Base-by-base conservation (phyloP, 805 yeast genomes). In the Candida palmyrensis region DNA sequence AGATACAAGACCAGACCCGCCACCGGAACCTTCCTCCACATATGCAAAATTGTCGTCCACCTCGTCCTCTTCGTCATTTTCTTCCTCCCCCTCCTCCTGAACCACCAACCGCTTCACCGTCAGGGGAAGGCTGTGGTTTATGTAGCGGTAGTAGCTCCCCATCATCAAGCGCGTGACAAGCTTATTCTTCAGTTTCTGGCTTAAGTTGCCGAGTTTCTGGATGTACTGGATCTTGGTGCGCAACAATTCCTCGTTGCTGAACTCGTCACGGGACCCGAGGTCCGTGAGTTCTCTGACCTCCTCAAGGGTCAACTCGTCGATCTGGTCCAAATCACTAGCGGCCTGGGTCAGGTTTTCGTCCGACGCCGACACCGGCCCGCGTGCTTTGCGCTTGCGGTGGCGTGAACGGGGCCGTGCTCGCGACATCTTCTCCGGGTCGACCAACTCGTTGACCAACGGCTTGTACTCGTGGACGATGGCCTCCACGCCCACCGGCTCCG, bases 131-230 rank as follows among this genome's bases (percentile, higher is more conserved):
- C 48, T 55, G 45, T 51, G 55, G 36, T 59, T 57, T 21, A 67
- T 50, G 40, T 71, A 74, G 38, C 72, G 74, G 38, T 73, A 68
- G 39, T 75, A 77, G 28, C 82, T 75, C 6, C 81, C 76, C 73
- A 81, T 77, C 87, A 80, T 80, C 33, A 81, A 56, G 39, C 71
- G 66, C 27, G 82, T 83, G 12, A 79, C 75, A 37, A 80, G 47
- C 45, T 59, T 62, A 37, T 73, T 64, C 41, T 73, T 67, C 54
- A 65, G 62, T 22, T 50, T 38, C 33, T 75, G 73, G 18, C 55
- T 47, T 24, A 75, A 42, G 25, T 51, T 49, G 7, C 42, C 44
- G 33, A 67, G 49, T 3, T 50, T 47, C 31, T 73, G 64, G 34
- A 75, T 74, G 32, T 53, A 53, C 44, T 67, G 75, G 27, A 77